Evolutionary conservation across 768 basidiomycete species (phyloP).

Genomic region (Suillus tomentosus): DNA sequence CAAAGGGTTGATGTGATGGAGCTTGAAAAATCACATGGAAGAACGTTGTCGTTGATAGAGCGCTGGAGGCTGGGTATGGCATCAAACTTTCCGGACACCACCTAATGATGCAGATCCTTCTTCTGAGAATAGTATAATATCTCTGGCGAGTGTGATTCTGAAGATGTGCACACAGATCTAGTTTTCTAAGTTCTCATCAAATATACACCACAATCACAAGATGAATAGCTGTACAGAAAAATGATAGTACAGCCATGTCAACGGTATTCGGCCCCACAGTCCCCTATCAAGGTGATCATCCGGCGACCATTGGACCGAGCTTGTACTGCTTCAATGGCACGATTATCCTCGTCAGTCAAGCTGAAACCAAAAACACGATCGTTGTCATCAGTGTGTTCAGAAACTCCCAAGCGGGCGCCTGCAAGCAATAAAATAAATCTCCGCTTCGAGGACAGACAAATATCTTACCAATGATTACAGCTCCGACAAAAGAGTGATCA

Average conservation of each 20-base stretch:
- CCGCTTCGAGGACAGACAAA: conserved; percentile 13
- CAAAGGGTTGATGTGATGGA: not conserved
- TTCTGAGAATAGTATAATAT: not conserved
- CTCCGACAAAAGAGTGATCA: conserved; percentile 75
- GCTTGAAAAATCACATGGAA: conserved; percentile 2
- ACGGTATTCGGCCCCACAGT: conserved; percentile 86
- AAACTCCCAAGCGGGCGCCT: conserved; percentile 76
- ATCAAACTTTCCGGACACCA: not conserved
- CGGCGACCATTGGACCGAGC: conserved; percentile 58
- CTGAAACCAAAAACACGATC: conserved; percentile 58
- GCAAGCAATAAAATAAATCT: conserved; percentile 11
- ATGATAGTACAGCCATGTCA: conserved; percentile 27
- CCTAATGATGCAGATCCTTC: not conserved
- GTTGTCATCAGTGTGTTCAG: conserved; percentile 75
- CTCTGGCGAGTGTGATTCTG: not conserved
- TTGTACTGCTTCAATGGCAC: conserved; percentile 64
- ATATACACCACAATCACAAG: conserved; percentile 11
- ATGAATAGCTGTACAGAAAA: conserved; percentile 2
- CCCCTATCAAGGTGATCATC: conserved; percentile 71
- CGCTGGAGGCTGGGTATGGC: not conserved
- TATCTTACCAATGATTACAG: conserved; percentile 69
- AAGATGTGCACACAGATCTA: conserved; percentile 2
- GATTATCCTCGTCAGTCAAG: conserved; percentile 57
- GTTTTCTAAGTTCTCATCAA: not conserved
- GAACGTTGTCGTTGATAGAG: not conserved